phyloP scores from a whole-genome alignment of 768 basidiomycete genomes.

The Daedalea quercina region DNA sequence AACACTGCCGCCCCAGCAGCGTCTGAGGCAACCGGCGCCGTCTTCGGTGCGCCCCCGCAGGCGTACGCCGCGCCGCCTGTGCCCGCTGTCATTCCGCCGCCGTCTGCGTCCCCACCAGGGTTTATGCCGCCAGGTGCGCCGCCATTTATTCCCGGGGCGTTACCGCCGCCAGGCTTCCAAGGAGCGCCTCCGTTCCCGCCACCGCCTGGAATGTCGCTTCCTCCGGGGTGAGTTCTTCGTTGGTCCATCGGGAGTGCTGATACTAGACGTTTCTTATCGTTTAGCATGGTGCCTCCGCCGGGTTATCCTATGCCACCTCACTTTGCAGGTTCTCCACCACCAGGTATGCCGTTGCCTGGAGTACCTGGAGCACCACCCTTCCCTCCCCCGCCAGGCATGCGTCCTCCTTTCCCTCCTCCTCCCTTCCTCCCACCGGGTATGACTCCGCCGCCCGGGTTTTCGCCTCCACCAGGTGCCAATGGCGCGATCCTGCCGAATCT shows the following conservation, averaged over 20 bases:
- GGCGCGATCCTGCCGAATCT: constrained; percentile 16
- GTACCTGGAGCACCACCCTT: neutral
- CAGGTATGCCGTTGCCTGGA: constrained; percentile 22
- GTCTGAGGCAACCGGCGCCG: constrained; percentile 43
- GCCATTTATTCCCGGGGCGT: constrained; percentile 22
- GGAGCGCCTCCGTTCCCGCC: constrained; percentile 37
- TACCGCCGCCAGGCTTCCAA: constrained; percentile 32
- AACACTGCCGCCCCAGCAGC: constrained; percentile 26
- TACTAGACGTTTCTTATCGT: neutral
- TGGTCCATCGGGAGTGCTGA: neutral
- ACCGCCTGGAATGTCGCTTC: constrained; percentile 34
- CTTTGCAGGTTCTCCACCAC: constrained; percentile 31
- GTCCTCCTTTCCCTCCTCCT: constrained; percentile 24
- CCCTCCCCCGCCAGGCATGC: neutral
- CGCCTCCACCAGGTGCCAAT: constrained; percentile 21
- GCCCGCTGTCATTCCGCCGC: constrained; percentile 28
- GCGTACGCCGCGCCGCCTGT: constrained; percentile 48
- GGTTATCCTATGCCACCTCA: constrained; percentile 37
- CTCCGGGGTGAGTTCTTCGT: constrained; percentile 3
- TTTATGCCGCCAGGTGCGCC: constrained; percentile 28
- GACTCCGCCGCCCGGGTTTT: constrained; percentile 26
- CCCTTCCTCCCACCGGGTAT: constrained; percentile 28
- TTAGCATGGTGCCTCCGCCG: constrained; percentile 41
- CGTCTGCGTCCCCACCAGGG: constrained; percentile 36
- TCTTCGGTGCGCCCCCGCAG: constrained; percentile 72